Evolutionary conservation across 2,329 filamentous ascomycete species (phyloP).

Genomic region (Penicillium sp.): DNA sequence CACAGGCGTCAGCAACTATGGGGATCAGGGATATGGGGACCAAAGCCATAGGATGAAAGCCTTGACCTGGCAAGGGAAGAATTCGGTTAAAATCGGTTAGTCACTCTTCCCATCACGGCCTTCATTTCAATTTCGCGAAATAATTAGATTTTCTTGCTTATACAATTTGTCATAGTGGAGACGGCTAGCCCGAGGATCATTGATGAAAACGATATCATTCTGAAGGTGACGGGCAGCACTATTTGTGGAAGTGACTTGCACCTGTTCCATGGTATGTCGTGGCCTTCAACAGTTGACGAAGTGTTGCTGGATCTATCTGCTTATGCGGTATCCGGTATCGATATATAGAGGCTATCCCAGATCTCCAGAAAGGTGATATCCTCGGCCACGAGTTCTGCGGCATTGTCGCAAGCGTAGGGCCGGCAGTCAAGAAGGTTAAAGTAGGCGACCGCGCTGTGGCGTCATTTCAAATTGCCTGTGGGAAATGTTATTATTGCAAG

Average conservation of each 20-base stretch:
- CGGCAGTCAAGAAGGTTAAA: constrained; percentile 58
- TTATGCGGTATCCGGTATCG: not conserved
- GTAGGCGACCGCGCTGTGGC: constrained; percentile 75
- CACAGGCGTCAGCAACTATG: constrained; percentile 73
- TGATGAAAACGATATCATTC: constrained; percentile 75
- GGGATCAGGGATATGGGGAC: constrained; percentile 57
- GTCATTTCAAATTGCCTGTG: constrained; percentile 79
- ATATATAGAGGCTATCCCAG: constrained; percentile 52
- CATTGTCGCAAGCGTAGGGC: constrained; percentile 59
- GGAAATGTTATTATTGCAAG: constrained; percentile 74
- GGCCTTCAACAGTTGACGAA: not conserved
- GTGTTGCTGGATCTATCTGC: constrained; percentile 4
- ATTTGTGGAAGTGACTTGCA: constrained; percentile 67
- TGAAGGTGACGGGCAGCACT: constrained; percentile 73
- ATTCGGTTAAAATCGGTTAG: constrained; percentile 69
- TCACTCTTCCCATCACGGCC: not conserved
- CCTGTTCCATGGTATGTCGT: constrained; percentile 44
- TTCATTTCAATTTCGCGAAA: not conserved
- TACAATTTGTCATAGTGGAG: constrained; percentile 51
- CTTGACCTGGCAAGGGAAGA: constrained; percentile 85
- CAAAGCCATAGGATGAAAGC: constrained; percentile 62
- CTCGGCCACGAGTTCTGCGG: constrained; percentile 65
- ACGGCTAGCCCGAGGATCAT: constrained; percentile 72
- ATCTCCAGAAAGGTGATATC: constrained; percentile 68
- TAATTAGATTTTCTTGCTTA: not conserved